A percentile compares a stretch with the other conserved stretches of the same genome.
Conservation (phyloP, 2,329 filamentous ascomycete genomes). For the Fusarium sp. region DNA sequence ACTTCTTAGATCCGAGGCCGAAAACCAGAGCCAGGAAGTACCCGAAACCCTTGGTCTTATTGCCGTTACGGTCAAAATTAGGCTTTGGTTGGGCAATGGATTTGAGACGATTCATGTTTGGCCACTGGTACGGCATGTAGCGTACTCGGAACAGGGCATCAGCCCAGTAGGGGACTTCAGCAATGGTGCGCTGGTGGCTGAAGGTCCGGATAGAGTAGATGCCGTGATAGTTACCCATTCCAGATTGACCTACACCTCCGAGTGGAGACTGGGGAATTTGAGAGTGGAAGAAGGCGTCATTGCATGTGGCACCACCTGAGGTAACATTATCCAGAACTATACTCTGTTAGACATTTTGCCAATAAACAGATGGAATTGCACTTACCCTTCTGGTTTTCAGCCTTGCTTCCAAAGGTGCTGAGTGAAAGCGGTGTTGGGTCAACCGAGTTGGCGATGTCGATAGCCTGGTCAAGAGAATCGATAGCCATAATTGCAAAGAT, state of each 20-base stretch:
- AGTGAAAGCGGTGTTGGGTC: slow-evolving; percentile 86
- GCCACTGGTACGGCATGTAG: slow-evolving; percentile 70
- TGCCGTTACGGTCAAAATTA: slow-evolving; percentile 71
- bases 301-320: slow-evolving; percentile 63
- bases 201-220: slow-evolving; percentile 59
- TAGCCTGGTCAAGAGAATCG: slow-evolving; percentile 84
- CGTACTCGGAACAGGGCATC: slow-evolving; percentile 70
- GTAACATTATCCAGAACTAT: slow-evolving; percentile 53
- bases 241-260: slow-evolving; percentile 62
- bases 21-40: slow-evolving; percentile 67
- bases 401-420: slow-evolving; percentile 85
- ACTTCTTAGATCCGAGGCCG: slow-evolving; percentile 61
- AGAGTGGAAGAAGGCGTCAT: slow-evolving; percentile 60
- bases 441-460: slow-evolving; percentile 81
- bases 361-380: background rate
- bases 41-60: slow-evolving; percentile 59
- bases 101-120: slow-evolving; percentile 58
- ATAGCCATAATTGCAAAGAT: slow-evolving; percentile 85
- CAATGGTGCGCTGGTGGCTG: slow-evolving; percentile 54
- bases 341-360: slow-evolving; percentile 42
- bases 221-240: slow-evolving; percentile 62
- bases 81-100: slow-evolving; percentile 59
- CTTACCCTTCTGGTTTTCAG: slow-evolving; percentile 79
- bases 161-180: slow-evolving; percentile 52
- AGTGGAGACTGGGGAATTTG: slow-evolving; percentile 57